Base-by-base conservation (phyloP, 116 monocot species). In the Cymodocea nodosa region DNA sequence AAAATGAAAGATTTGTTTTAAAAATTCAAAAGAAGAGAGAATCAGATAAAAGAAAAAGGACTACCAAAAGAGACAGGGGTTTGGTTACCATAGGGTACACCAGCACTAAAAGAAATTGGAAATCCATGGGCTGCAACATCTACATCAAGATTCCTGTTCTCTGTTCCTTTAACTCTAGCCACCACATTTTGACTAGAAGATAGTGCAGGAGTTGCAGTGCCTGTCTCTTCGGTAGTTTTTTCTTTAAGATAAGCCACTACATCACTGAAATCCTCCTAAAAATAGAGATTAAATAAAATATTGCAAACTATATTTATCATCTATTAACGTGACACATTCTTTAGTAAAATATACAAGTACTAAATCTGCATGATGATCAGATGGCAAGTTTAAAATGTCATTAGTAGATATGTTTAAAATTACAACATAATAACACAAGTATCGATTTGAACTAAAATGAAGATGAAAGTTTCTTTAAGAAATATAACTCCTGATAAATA, bases 241-340 rank as follows among this genome's bases (percentile, higher is more conserved):
- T 70, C 64, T 76, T 65, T 82, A 68, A 89, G 84, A 86, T 89
- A 94, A 60, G 84, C 80, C 56, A 89, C 94, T 50, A 89, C 79
- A 73, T 94, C 94, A 62, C 84, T 94, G 67, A 94, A 90, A 68
- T 90, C 85, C 44, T 85, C 95, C 95, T 95, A 63, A 62, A 65
- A 59, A 2, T 54, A 35, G 23, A 56, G 48, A 34, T 19, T 55
- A 67, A 35, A 55, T 35, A 67, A 64, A 6, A 64, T 4, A 8
- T 64, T 15, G 44, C 50, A 49, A 64, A 50, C 4, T 49, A 50
- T 23, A 50, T 39, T 57, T 57, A 57, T 18, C 23, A 23, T 24
- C 57, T 23, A 23, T 23, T 57, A 14, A 57, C 10, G n/a, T 57
- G 14, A 14, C 3, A 23, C 57, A 57, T 14, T 57, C 19, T 15